Conservation (phyloP, 2,329 filamentous ascomycete genomes). For the Colletotrichum tabaci region DNA sequence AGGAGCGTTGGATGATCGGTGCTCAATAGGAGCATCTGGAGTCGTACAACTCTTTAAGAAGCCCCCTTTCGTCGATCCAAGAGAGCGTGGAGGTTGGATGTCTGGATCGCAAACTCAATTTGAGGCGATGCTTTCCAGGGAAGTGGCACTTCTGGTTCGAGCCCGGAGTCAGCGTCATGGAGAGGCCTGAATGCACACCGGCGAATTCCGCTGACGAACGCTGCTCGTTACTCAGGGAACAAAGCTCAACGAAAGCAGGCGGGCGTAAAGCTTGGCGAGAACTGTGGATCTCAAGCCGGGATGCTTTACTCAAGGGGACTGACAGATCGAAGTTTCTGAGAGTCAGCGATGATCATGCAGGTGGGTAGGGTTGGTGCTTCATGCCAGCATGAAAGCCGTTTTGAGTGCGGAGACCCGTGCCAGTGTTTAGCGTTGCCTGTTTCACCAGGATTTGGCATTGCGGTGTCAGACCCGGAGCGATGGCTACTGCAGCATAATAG, state of each 20-base stretch:
- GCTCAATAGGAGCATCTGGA: not conserved
- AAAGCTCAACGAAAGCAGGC: conserved; percentile 21
- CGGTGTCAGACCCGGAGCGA: conserved; percentile 20
- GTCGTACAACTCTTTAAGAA: conserved; percentile 7
- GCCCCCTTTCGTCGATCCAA: conserved; percentile 17
- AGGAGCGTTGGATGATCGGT: conserved; percentile 5
- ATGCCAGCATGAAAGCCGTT: conserved; percentile 32
- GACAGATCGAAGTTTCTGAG: conserved; percentile 25
- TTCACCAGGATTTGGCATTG: conserved; percentile 37
- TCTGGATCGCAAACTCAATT: conserved; percentile 27
- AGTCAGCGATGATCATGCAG: conserved; percentile 40
- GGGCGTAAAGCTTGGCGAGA: conserved; percentile 34
- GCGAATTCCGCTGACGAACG: conserved; percentile 13
- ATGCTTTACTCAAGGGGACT: conserved; percentile 23
- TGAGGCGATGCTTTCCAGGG: conserved; percentile 9
- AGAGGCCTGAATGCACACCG: conserved; percentile 1
- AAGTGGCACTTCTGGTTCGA: not conserved
- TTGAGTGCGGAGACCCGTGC: conserved; percentile 36
- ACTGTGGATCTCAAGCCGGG: conserved; percentile 10
- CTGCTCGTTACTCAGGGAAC: conserved; percentile 13
- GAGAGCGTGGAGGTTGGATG: not conserved
- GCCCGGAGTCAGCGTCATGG: not conserved
- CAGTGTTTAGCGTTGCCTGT: conserved; percentile 32
- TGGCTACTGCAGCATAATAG: conserved; percentile 10
- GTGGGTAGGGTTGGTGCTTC: conserved; percentile 36